phyloP scores from a whole-genome alignment of 2,329 filamentous ascomycete species.

The Gyromitra esculenta region DNA sequence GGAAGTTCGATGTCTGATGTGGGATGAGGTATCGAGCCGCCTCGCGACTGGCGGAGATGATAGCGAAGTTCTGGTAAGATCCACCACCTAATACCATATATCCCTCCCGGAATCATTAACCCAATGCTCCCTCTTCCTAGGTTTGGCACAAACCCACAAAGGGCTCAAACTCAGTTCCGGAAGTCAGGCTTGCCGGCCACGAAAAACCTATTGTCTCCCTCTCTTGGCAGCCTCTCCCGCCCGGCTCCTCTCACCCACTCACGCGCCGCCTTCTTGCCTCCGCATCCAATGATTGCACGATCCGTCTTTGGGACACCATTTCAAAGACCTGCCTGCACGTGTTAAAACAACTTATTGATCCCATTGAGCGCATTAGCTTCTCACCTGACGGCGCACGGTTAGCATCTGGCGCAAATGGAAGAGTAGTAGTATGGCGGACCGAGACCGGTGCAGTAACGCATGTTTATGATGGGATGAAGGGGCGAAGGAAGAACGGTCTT shows the following conservation, averaged over 20 bases:
- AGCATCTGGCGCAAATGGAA: conserved; percentile 51
- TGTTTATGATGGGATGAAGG: conserved; percentile 52
- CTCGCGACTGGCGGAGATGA: conserved; percentile 52
- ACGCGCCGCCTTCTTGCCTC: conserved; percentile 51
- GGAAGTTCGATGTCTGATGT: conserved; percentile 51
- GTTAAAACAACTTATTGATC: conserved; percentile 46
- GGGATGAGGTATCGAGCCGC: conserved; percentile 52
- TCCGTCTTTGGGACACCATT: conserved; percentile 52
- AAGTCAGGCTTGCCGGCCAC: conserved; percentile 42
- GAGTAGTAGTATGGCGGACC: conserved; percentile 48
- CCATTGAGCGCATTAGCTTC: conserved; percentile 53
- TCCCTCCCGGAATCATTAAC: conserved; percentile 6
- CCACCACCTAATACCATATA: neutral
- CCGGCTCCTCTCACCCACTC: conserved; percentile 10
- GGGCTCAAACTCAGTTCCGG: conserved; percentile 27
- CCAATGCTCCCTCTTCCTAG: conserved; percentile 24
- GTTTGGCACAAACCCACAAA: conserved; percentile 51
- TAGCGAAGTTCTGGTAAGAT: conserved; percentile 40
- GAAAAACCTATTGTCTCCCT: conserved; percentile 43
- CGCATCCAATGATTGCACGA: conserved; percentile 48
- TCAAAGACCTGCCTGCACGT: conserved; percentile 44
- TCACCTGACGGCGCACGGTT: conserved; percentile 51
- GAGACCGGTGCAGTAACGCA: conserved; percentile 51
- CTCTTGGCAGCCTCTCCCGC: conserved; percentile 49
- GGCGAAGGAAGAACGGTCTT: conserved; percentile 47